Conservation (phyloP, 768 basidiomycete species). For the Dendrothele bispora region DNA sequence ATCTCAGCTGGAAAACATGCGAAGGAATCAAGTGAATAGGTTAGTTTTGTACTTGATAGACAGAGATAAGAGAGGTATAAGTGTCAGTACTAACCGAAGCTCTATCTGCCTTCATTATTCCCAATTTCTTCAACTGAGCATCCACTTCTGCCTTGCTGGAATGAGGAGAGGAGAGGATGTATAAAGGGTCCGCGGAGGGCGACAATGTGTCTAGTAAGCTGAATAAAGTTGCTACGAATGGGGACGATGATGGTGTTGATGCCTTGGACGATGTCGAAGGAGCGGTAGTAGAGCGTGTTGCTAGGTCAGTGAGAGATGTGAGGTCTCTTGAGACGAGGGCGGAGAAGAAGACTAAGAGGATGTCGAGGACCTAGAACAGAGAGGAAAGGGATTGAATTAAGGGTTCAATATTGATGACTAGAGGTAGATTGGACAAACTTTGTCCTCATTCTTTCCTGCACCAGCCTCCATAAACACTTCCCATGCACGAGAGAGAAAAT, state of each 20-base stretch:
- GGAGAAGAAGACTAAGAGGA: constrained; percentile 59
- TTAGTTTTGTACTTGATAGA: constrained; percentile 22
- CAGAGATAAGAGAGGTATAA: not conserved
- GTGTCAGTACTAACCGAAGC: constrained; percentile 40
- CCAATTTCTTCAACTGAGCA: constrained; percentile 47
- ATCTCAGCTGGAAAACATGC: too few relatives aligned
- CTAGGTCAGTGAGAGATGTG: constrained; percentile 54
- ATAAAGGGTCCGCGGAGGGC: constrained; percentile 48
- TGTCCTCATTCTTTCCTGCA: constrained; percentile 61
- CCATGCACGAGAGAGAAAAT: constrained; percentile 72
- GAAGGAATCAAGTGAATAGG: too few relatives aligned
- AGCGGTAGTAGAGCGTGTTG: constrained; percentile 28
- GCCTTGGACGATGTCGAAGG: constrained; percentile 14
- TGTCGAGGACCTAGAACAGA: constrained; percentile 57
- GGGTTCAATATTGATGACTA: not conserved
- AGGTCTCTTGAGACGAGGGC: constrained; percentile 63
- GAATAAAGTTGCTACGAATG: constrained; percentile 43
- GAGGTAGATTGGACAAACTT: constrained; percentile 21
- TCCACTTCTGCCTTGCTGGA: constrained; percentile 28
- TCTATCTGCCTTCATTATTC: constrained; percentile 59
- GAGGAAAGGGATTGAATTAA: too few relatives aligned
- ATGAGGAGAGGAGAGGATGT: constrained; percentile 36
- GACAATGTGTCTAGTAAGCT: constrained; percentile 34
- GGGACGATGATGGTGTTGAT: constrained; percentile 13
- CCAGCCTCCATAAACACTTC: constrained; percentile 59